Percentiles rank a stretch among this genome's conserved stretches.
Conservation (phyloP, 345 rosid genomes). For the Lepidium africanum region DNA sequence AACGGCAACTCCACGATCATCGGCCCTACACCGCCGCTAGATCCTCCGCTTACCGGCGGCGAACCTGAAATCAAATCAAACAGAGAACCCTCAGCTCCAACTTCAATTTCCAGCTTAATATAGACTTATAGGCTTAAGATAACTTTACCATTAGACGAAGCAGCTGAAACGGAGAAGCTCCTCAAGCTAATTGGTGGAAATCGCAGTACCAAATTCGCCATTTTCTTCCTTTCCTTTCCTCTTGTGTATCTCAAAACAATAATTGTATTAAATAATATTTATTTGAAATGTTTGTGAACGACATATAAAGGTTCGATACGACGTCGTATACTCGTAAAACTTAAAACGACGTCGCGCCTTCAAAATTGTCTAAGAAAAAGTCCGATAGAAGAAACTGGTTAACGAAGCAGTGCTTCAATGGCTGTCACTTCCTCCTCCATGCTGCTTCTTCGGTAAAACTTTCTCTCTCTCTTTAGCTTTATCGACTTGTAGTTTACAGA, state of each 20-base stretch:
- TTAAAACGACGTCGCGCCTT: not conserved
- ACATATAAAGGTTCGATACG: not conserved
- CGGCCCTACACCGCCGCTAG: conserved; percentile 46
- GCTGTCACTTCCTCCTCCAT: conserved; percentile 38
- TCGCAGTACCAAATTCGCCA: conserved; percentile 55
- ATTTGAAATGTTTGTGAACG: conserved; percentile 11
- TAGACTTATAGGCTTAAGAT: not conserved
- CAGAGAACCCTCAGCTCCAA: not conserved
- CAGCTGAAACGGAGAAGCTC: conserved; percentile 51
- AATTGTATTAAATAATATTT: not conserved
- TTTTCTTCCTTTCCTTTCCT: conserved; percentile 12
- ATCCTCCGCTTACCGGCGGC: conserved; percentile 29
- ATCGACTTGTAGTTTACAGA: not conserved
- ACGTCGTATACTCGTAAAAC: not conserved
- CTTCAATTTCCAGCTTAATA: not conserved
- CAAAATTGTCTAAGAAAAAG: not conserved
- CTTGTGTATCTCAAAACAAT: not conserved
- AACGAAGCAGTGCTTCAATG: conserved; percentile 30
- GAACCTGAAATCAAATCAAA: conserved; percentile 1
- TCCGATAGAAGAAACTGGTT: not conserved
- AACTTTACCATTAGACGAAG: conserved; percentile 52
- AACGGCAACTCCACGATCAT: conserved; percentile 60
- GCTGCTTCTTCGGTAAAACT: conserved; percentile 54
- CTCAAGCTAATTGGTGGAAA: conserved; percentile 34
- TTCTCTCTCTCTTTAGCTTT: not conserved